Conservation (phyloP, 129 eudicot genomes). For the Flaveria ramosissima region DNA sequence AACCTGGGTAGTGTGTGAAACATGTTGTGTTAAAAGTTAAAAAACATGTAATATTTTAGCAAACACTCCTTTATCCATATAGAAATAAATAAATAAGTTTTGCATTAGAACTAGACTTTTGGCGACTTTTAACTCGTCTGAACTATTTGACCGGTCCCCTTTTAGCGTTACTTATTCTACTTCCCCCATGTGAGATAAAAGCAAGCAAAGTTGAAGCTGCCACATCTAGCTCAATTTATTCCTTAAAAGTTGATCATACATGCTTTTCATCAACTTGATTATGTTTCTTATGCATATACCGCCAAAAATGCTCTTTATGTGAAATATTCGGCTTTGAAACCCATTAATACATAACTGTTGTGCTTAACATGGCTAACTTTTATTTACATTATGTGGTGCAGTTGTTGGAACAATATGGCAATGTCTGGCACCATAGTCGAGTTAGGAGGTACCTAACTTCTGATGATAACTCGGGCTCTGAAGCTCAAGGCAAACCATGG, state of each 20-base stretch:
- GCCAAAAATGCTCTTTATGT: neutral
- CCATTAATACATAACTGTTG: neutral
- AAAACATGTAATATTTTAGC: neutral
- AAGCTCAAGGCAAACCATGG: conserved; percentile 91
- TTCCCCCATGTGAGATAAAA: neutral
- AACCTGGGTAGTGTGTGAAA: neutral
- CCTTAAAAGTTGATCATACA: neutral
- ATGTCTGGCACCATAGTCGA: conserved; percentile 86
- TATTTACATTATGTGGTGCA: conserved; percentile 39
- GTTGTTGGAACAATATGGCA: conserved; percentile 73
- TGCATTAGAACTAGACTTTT: neutral
- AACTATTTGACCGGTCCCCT: neutral
- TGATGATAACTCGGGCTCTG: conserved; percentile 68
- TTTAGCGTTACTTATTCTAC: neutral
- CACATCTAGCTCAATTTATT: neutral
- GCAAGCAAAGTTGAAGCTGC: neutral
- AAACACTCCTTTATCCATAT: neutral
- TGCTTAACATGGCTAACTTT: conserved; percentile 13
- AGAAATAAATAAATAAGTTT: neutral
- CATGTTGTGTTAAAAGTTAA: neutral
- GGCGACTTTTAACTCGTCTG: neutral
- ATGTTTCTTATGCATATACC: neutral
- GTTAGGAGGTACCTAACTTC: conserved; percentile 84
- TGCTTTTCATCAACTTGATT: neutral
- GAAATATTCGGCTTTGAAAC: neutral